Conservation (phyloP, 2,329 filamentous ascomycete genomes). For the Clarireedia paspali region DNA sequence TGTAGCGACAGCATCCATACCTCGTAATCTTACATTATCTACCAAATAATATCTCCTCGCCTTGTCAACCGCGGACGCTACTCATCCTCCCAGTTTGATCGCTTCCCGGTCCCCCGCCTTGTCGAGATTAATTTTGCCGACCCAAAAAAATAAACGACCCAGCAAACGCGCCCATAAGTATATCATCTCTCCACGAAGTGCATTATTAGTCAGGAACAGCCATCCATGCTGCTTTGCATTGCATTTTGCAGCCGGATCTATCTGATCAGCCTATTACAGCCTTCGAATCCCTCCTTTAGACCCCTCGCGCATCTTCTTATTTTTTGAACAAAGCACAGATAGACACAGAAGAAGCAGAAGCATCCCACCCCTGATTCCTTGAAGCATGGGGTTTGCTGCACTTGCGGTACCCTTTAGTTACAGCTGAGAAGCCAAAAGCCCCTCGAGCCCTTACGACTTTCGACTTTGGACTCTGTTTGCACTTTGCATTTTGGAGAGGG, state of each 20-base stretch:
- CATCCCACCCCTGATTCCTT: not conserved
- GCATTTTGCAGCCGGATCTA: not conserved
- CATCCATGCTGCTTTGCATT: slow-evolving; percentile 7
- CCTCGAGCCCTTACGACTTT: too few species aligned
- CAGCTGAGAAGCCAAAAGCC: too few species aligned
- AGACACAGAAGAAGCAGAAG: too few species aligned
- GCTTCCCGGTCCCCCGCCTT: not conserved
- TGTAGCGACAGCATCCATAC: too few species aligned
- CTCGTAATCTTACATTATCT: too few species aligned
- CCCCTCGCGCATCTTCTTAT: not conserved
- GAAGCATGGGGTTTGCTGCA: not conserved
- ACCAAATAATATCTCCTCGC: too few species aligned
- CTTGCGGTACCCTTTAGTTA: too few species aligned
- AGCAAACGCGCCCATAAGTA: not conserved
- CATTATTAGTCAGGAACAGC: not conserved
- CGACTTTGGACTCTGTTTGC: not conserved
- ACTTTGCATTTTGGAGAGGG: not conserved
- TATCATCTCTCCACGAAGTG: not conserved
- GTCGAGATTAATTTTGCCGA: slow-evolving; percentile 5
- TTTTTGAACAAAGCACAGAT: too few species aligned
- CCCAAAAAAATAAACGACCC: slow-evolving; percentile 1
- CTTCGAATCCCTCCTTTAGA: not conserved
- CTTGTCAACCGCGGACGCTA: too few species aligned
- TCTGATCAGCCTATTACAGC: not conserved
- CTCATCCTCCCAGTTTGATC: not conserved